Base-by-base conservation (phyloP, 345 rosid species). In the Eucalyptus viminalis region DNA sequence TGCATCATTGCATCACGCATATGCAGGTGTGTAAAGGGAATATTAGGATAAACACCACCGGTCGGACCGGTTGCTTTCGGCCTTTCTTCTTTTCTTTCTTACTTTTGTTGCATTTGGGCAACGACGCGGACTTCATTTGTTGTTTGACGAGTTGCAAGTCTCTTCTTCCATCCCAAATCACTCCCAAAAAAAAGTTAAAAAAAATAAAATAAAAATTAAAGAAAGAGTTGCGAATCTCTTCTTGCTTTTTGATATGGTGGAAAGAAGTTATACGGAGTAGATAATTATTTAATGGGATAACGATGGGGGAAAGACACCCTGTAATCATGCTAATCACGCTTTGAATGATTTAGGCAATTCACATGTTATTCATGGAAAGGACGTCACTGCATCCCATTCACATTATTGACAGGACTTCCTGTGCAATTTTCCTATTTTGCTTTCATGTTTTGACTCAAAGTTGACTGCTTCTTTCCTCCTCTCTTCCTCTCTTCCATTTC, bases 131-230 rank as follows among this genome's bases (percentile, higher is more conserved):
- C 65, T 58, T 58, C 65, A 11, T 58, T 24, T 58, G 14, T 58
- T 25, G 65, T 58, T 58, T 25, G 65, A 58, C 65, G 14, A 10
- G 29, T 54, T 54, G 25, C 25, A 7, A 21, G 25, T 54, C 25
- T 54, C 11, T 54, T 54, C 58, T 54, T 54, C 25, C 58, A 54
- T 3, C 10, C 25, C 25, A 19, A 54, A 54, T 2, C 58, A 54
- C 25, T 0, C 22, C 56, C 19, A 16, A 17, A 53, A 51, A 17
- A 51, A 51, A 51, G 1, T 5, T 51, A 0, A 7, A 53, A 53
- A 53, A 13, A 14, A n/a, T n/a, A 17, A 7, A 37, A 3, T 37
- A 37, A 37, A 53, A 53, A 16, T 51, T 53, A 53, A 53, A 53
- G 56, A 53, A 53, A 19, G 24, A 53, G 58, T 53, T 53, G 58